Evolutionary conservation across 2,329 filamentous ascomycete genomes (phyloP), one percentile per base, ranked within the genome.

Genomic region (Cyphellophora attinorum): DNA sequence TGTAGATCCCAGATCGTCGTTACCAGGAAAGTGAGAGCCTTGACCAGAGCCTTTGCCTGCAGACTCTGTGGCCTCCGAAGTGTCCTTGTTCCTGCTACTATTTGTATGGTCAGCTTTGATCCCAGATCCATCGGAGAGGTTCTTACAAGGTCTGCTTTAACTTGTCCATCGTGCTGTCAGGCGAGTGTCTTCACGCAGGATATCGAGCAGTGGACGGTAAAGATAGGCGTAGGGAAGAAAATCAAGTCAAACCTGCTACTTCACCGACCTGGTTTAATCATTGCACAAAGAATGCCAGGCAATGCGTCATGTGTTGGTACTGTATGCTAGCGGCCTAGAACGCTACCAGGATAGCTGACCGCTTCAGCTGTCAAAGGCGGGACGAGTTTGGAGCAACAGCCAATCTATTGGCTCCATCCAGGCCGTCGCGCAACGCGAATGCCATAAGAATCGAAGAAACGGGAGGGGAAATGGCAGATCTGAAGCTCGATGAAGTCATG

Each of bases 91-190:
- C 21, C 28, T 28, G 13, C 14, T 27, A 4, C 37, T 42, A 29
- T 18, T 17, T 30, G 13, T 2, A 21, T 12, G 15, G 31, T 39
- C 18, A 30, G 33, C 14, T 15, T 19, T 15, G 28, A 12, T n/a
- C 21, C 18, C 4, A n/a, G n/a, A 11, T 11, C 10, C 3, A 27
- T 3, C 8, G 13, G 5, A 34, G 18, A 3, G 8, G 29, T 31
- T 16, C 39, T 35, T 48, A 61, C 58, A 54, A 42, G 27, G 54
- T 38, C 30, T 48, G 45, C 38, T 55, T 56, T 13, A 51, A 41
- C 27, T 54, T 52, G 27, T 45, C 42, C 46, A 47, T 47, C 27
- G 34, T 37, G 33, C 11, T 17, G 14, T 33, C 12, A 19, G 21
- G 15, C n/a, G n/a, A n/a, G n/a, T n/a, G n/a, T n/a, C n/a, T n/a